Base-by-base conservation (phyloP, 2,329 filamentous ascomycete genomes). In the Chaetomiaceae sp. region DNA sequence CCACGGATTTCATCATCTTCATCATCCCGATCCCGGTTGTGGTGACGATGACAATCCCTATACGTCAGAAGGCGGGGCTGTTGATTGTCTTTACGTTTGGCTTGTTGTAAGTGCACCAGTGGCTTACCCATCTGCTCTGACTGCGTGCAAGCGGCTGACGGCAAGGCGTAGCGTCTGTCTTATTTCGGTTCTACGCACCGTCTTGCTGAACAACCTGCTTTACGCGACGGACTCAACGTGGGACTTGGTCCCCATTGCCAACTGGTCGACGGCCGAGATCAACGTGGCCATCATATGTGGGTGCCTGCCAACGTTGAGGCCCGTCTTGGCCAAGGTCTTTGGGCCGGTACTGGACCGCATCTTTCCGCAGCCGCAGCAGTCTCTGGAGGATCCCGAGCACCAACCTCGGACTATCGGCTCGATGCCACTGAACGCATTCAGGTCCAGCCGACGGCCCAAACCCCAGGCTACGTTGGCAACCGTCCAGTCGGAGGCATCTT, bases 251-350 rank as follows among this genome's bases (percentile, higher is more conserved):
- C 46, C 50, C 23, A 61, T 64, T 2, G 58, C 60, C 6, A 55
- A 60, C 45, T 67, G 64, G 65, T 61, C 64, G 2, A 47, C 53
- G 8, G 55, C 64, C 46, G 64, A 66, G 27, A 34, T 62, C n/a
- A 64, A 66, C 50, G 60, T 54, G 4, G 60, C 62, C 51, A 60
- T 67, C 18, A 57, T 65, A 3, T 66, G 64, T 51, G 61, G 62
- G 2, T 66, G 63, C 30, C 40, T 65, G 27, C 63, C 61, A 52
- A 65, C 64, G 2, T 54, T 66, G 32, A 62, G 61, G 33, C 65
- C 62, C 1, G 32, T 65, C 2, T 18, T 60, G 11, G 48, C 42
- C 20, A 58, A 66, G 4, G 20, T 68, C 33, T 62, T 71, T 57
- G 44, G 47, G 2, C 23, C 49, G 8, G 16, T 52, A 30, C 23